A percentile compares a stretch with the other conserved stretches of the same genome.
Evolutionary conservation across 2,329 filamentous ascomycete species (phyloP).

Genomic region (Neophaeococcomyces mojaviensis): DNA sequence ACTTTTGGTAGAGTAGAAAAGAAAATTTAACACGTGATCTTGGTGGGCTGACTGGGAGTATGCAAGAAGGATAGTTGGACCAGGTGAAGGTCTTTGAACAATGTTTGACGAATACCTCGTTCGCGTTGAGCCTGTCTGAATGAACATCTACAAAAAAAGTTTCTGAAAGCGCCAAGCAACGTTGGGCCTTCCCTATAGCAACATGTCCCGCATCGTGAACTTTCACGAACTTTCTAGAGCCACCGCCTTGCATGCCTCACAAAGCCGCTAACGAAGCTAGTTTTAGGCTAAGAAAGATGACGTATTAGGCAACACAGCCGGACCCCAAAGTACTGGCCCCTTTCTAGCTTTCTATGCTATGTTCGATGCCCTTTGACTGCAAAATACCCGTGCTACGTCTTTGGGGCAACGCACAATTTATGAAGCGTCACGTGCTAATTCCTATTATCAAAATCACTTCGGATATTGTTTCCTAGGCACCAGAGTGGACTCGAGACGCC

Average conservation of each 20-base stretch:
- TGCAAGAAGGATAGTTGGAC: background rate
- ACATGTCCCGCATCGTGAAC: conserved; percentile 8
- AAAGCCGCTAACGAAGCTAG: background rate
- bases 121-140: background rate
- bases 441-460: too few species aligned
- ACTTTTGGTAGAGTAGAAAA: background rate
- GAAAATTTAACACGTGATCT: conserved; percentile 6
- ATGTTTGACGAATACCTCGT: background rate
- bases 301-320: background rate
- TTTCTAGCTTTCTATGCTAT: too few species aligned
- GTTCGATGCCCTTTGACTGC: too few species aligned
- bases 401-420: too few species aligned
- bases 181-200: conserved; percentile 5
- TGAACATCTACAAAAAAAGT: background rate
- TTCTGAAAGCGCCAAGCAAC: conserved; percentile 3
- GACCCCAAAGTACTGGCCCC: too few species aligned
- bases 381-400: too few species aligned
- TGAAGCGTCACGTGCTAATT: too few species aligned
- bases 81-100: background rate
- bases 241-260: conserved; percentile 4
- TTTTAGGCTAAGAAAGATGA: background rate
- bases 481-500: too few species aligned
- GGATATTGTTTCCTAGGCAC: too few species aligned
- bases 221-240: conserved; percentile 10
- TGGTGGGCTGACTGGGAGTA: background rate